Evolutionary conservation across 805 yeast genomes (phyloP), one percentile per base, ranked within the genome.

Genomic region (Candida krabiensis): DNA sequence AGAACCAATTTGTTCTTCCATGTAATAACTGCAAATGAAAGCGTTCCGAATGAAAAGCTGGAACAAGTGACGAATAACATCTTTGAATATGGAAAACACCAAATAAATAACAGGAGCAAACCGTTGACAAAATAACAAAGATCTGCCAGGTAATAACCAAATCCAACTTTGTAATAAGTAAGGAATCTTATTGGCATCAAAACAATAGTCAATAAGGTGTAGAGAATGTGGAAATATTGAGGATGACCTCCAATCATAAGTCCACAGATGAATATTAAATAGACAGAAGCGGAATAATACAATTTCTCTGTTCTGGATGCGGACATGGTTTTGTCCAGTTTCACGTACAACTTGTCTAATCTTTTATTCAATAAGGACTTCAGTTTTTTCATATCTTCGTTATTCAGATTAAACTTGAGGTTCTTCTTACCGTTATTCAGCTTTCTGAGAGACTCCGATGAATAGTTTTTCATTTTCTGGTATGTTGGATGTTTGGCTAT

Each of bases 1-100:
- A 91, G 69, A 7, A 91, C 98, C 38, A 91, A 69, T 5, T 96
- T 89, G 60, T 91, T 91, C 50, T 96, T 73, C 99, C 98, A 91
- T 0, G 96, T 86, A 30, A 91, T 80, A 16, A 91, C 96, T 0
- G 97, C 97, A 75, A 87, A 90, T 5, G 96, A 77, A 39, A 91
- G 64, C 0, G 97, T 87, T 1, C 98, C 99, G 66, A 84, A 80
- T 1, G 93, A 75, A 43, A 91, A 78, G 8, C 96, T 84, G 62
- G 86, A 90, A 48, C 95, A 88, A 2, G 91, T 75, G 12, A 86
- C 78, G 63, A 84, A 91, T 17, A 91, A 67, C 49, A 80, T 75
- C 27, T 71, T 70, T 2, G 95, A 86, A 23, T 70, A 54, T 0
- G 99, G 97, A 45, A 81, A 79, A 4, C 79, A 68, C 98, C 98